Conservation (phyloP, 768 basidiomycete species). For the Hysterangium stoloniferum region DNA sequence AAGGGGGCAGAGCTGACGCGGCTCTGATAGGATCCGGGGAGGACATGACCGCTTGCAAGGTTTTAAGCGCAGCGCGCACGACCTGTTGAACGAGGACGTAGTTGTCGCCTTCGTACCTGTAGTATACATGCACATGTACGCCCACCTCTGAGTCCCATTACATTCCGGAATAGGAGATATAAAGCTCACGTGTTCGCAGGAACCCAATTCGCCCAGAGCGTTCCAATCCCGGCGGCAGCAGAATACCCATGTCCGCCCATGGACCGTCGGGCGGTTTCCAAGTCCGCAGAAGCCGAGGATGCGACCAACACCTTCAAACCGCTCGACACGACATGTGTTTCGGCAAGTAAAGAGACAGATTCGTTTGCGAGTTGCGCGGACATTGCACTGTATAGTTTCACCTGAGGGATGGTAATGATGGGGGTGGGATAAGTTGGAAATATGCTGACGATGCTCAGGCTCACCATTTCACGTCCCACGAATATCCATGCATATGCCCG, state of each 20-base stretch:
- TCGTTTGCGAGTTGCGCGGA: slow-evolving; percentile 42
- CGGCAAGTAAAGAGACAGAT: slow-evolving; percentile 56
- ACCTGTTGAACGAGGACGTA: slow-evolving; percentile 71
- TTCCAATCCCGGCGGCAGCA: slow-evolving; percentile 57
- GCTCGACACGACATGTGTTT: slow-evolving; percentile 64
- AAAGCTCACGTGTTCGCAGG: slow-evolving; percentile 11
- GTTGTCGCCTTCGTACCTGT: slow-evolving; percentile 73
- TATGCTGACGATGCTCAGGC: slow-evolving; percentile 13
- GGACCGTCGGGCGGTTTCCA: slow-evolving; percentile 59
- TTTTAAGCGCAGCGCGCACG: slow-evolving; percentile 55
- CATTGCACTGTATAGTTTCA: slow-evolving; percentile 42
- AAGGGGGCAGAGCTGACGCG: slow-evolving; percentile 34
- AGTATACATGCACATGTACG: too few species aligned
- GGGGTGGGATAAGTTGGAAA: too few species aligned
- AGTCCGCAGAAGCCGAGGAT: slow-evolving; percentile 42
- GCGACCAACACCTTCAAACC: slow-evolving; percentile 59
- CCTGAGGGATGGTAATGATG: slow-evolving; percentile 25
- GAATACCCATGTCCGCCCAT: slow-evolving; percentile 79
- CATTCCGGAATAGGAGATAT: background rate
- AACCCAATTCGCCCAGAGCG: slow-evolving; percentile 16
- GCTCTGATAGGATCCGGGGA: slow-evolving; percentile 15
- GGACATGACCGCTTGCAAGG: slow-evolving; percentile 24
- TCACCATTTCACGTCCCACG: slow-evolving; percentile 52
- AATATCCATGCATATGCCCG: slow-evolving; percentile 63
- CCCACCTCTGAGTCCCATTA: slow-evolving; percentile 7